Base-by-base conservation (phyloP, 2,329 filamentous ascomycete genomes). In the Parastagonospora avenae region DNA sequence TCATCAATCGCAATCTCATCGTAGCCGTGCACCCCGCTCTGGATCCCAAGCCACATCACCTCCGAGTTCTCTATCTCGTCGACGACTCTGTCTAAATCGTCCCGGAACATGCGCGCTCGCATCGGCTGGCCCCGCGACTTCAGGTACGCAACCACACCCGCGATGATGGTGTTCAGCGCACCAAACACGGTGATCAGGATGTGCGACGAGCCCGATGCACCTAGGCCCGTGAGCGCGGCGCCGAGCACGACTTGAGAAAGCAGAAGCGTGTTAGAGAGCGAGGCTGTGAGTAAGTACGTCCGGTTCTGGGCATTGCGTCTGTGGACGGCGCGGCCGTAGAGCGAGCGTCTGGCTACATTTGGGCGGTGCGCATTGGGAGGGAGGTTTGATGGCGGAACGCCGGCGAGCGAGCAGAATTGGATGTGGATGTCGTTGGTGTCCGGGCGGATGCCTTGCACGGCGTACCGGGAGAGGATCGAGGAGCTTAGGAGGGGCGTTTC, bases 1-100 rank as follows among this genome's bases (percentile, higher is more conserved):
- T 76, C 72, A 30, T 77, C 76, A 2, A 73, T 76, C 44, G 77
- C 75, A 36, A 79, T 76, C 33, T 77, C 76, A 48, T 77, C 74
- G 55, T 78, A 79, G 9, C 77, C 77, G 47, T 79, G 75, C 9
- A 74, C 66, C 2, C 67, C 67, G n/a, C 67, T 67, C 30, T 67
- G 67, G 30, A 79, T 78, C 12, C 76, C 77, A 28, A 74, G 59
- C 76, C 76, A 76, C 73, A 76, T 76, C 14, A 71, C 63, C 11
- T 73, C 73, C 2, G 67, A 72, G 38, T 74, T 75, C 54, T 76
- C 73, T 47, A 76, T 75, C 63, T 76, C 74, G 37, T 76, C 73
- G 2, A 76, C 72, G 2, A 68, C 71, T 10, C 74, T 62, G 16
- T 74, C 72, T 2, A 76, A 63, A 50, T 76, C 73, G 55, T 76